These are phyloP conservation scores for Drechslerella coelobrocha DNA, from an alignment of 2,329 filamentous ascomycete genomes.

Conservation along the genomic window DNA sequence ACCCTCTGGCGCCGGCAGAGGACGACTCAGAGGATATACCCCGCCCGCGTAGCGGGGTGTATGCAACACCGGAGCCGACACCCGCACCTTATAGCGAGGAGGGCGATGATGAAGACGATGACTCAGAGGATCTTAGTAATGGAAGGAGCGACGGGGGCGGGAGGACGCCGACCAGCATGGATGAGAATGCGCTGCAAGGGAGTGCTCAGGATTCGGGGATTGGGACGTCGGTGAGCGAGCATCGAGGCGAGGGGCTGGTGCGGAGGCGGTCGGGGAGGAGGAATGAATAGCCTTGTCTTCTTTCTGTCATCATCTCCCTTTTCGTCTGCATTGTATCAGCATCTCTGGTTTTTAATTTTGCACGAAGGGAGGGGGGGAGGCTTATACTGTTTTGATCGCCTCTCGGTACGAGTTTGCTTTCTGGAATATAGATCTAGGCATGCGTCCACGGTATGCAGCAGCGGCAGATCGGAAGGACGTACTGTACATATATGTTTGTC, in stretches of 20 bases:
- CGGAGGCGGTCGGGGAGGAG: conserved; percentile 38
- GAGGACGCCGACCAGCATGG: conserved; percentile 42
- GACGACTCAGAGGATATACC: conserved; percentile 51
- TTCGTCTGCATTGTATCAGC: not conserved
- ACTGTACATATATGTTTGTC: too few relatives aligned
- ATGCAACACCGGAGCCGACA: conserved; percentile 44
- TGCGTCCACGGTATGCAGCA: too few relatives aligned
- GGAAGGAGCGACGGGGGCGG: conserved; percentile 41
- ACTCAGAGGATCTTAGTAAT: conserved; percentile 34
- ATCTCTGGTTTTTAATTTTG: not conserved
- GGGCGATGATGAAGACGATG: conserved; percentile 39
- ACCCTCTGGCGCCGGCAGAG: conserved; percentile 42
- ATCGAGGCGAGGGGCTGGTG: conserved; percentile 27
- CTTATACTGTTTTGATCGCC: too few relatives aligned
- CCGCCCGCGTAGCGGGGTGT: conserved; percentile 39
- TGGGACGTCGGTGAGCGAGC: conserved; percentile 47
- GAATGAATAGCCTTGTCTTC: conserved; percentile 25
- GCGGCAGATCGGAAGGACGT: too few relatives aligned
- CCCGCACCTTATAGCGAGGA: conserved; percentile 39
- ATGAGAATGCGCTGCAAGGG: conserved; percentile 42
- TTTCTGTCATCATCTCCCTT: not conserved
- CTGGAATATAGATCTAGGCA: too few relatives aligned
- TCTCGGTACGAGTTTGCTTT: too few relatives aligned
- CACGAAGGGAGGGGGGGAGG: too few relatives aligned
- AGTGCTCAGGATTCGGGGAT: conserved; percentile 49